Conservation (phyloP, 768 basidiomycete species). For the Hypsizygus marmoreus region DNA sequence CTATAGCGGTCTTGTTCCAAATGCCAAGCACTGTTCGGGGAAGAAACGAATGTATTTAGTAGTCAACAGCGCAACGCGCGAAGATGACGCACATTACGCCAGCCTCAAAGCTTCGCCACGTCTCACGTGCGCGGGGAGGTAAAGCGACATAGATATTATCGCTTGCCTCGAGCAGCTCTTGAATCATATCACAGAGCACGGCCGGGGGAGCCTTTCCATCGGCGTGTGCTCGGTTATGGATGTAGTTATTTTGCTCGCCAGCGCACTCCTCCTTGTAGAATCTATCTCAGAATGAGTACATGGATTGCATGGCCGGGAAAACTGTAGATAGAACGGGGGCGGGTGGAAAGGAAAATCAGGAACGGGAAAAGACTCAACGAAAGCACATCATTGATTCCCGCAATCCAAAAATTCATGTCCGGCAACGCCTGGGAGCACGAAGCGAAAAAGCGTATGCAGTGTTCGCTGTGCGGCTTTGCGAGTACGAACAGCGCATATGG, state of each 20-base stretch:
- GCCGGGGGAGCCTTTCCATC: conserved; percentile 4
- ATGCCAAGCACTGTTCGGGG: conserved; percentile 8
- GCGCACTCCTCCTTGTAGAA: conserved; percentile 22
- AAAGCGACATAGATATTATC: conserved; percentile 5
- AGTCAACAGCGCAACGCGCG: background rate
- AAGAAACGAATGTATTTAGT: background rate
- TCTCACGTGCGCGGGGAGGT: conserved; percentile 6
- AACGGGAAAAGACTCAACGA: conserved; percentile 13
- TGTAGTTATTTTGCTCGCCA: conserved; percentile 18
- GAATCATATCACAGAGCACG: conserved; percentile 15
- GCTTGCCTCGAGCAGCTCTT: conserved; percentile 10
- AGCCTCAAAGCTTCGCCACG: conserved; percentile 13
- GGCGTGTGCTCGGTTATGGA: conserved; percentile 11
- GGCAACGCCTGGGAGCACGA: conserved; percentile 9
- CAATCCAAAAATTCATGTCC: conserved; percentile 18
- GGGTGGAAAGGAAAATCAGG: background rate
- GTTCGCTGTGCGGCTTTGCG: conserved; percentile 1
- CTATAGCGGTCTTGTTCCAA: conserved; percentile 8
- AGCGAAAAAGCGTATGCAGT: conserved; percentile 10
- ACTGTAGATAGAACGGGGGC: too few relatives aligned
- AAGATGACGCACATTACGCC: conserved; percentile 6
- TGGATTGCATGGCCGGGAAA: too few relatives aligned
- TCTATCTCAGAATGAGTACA: too few relatives aligned
- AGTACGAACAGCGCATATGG: conserved; percentile 11
- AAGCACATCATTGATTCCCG: conserved; percentile 16